A percentile compares a stretch with the other conserved stretches of the same genome.
These are phyloP conservation scores for Amniculicola lignicola DNA, from an alignment of 495 filamentous ascomycete species.

Conservation along the genomic window DNA sequence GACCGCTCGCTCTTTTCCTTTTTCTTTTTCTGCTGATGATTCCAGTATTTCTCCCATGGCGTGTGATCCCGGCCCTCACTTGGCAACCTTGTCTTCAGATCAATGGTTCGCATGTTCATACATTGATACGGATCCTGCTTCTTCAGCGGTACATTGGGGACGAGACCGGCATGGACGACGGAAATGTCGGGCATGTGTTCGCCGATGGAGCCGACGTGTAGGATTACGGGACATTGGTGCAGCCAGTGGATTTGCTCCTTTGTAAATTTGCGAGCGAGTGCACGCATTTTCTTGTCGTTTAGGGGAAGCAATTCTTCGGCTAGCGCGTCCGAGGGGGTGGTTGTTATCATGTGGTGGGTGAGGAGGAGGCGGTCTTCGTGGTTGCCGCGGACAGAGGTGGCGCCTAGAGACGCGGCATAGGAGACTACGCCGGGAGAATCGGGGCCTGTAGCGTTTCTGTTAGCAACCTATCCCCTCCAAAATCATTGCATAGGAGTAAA, in stretches of 20 bases:
- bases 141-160: conserved; percentile 67
- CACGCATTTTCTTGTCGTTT: conserved; percentile 45
- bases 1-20: conserved; percentile 37
- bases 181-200: conserved; percentile 59
- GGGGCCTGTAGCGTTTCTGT: conserved; percentile 51
- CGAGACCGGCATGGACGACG: conserved; percentile 81
- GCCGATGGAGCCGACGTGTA: conserved; percentile 60
- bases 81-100: conserved; percentile 59
- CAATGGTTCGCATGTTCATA: conserved; percentile 90
- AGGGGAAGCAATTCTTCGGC: conserved; percentile 41
- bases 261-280: conserved; percentile 52
- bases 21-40: conserved; percentile 54
- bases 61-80: conserved; percentile 55
- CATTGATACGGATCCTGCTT: conserved; percentile 73
- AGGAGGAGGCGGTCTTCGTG: conserved; percentile 82
- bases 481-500: neutral
- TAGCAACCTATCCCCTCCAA: neutral
- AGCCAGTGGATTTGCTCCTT: conserved; percentile 70
- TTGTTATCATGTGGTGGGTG: conserved; percentile 33
- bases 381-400: conserved; percentile 84
- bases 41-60: conserved; percentile 66
- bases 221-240: conserved; percentile 66
- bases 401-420: conserved; percentile 62
- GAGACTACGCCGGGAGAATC: conserved; percentile 76
- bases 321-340: conserved; percentile 24